Base-by-base conservation (phyloP, 2,329 filamentous ascomycete genomes). In the Metarhizium anisopliae region DNA sequence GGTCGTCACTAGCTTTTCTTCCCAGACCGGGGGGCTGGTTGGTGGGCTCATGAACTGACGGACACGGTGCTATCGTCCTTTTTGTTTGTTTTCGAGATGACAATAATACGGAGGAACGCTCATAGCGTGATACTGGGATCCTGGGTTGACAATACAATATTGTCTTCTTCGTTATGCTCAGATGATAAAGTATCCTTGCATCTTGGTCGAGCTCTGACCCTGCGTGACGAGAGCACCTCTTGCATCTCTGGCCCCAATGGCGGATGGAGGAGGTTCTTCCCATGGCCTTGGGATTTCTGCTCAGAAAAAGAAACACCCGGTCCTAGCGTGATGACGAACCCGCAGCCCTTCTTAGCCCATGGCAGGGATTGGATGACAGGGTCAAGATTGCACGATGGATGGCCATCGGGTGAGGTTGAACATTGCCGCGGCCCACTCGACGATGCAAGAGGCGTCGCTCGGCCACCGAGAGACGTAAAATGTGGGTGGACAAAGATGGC, bases 291-390 rank as follows among this genome's bases (percentile, higher is more conserved):
- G 32, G 18, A 25, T 36, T 49, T 53, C 29, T 53, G 42, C 43
- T 20, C 20, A 18, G 43, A 54, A 54, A 54, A 54, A 54, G 18
- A 54, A 54, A 49, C 25, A 20, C 51, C 32, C 32, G 38, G 25
- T 11, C 50, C 38, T 47, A 52, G 51, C 51, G 51, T 13, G 25
- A 20, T 16, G 50, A 51, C 50, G 30, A 51, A 51, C 35, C 42
- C 42, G 42, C 42, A 45, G 42, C 42, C n/a, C 11, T 40, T 40
- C 38, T 11, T 40, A 40, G 38, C 14, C 38, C 32, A 35, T 25
- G 32, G 29, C 51, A 53, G 51, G 51, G 51, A 47, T 53, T 53
- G 51, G 14, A 38, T 35, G 51, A 53, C 10, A 18, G 18, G 38
- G 42, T 20, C 16, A 29, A 25, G 42, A 20, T 36, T 16, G 14